phyloP scores from a whole-genome alignment of 441 rosid genomes.

The Brassica hybrid region DNA sequence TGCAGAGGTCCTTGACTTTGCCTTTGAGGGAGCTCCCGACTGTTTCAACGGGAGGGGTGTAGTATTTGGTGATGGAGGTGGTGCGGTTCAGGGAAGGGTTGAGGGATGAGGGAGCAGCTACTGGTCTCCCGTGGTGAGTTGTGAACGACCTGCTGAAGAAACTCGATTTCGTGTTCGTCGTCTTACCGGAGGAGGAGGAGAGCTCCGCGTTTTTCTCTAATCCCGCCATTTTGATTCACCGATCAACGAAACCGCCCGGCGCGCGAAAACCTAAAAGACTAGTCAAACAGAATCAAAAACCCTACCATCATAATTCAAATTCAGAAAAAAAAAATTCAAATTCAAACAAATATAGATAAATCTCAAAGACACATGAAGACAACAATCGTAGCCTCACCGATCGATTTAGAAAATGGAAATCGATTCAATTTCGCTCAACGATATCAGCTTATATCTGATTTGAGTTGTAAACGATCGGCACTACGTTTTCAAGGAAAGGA shows the following conservation, averaged over 20 bases:
- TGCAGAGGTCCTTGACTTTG: constrained; percentile 77
- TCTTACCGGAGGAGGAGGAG: neutral
- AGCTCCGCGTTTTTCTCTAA: constrained; percentile 49
- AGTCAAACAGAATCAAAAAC: constrained; percentile 10
- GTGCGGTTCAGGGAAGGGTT: constrained; percentile 58
- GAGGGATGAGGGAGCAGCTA: neutral
- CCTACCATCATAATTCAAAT: neutral
- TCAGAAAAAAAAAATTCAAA: no score
- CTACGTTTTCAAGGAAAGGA: neutral
- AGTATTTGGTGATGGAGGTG: constrained; percentile 50
- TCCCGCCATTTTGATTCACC: constrained; percentile 57
- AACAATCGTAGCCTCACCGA: constrained; percentile 13
- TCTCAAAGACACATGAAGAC: neutral
- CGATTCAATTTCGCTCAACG: neutral
- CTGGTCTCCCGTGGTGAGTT: constrained; percentile 50
- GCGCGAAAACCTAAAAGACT: no score
- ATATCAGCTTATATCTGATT: constrained; percentile 17
- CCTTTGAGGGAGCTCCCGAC: constrained; percentile 64
- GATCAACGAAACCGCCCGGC: neutral
- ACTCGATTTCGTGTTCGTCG: constrained; percentile 30
- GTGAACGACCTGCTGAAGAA: constrained; percentile 70
- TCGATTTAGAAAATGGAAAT: constrained; percentile 12
- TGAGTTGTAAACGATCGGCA: constrained; percentile 14
- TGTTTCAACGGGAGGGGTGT: constrained; percentile 55
- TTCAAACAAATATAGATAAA: neutral